These are phyloP conservation scores for Exutisphaerella laricina DNA, from an alignment of 2,329 filamentous ascomycete genomes.

Conservation along the genomic window DNA sequence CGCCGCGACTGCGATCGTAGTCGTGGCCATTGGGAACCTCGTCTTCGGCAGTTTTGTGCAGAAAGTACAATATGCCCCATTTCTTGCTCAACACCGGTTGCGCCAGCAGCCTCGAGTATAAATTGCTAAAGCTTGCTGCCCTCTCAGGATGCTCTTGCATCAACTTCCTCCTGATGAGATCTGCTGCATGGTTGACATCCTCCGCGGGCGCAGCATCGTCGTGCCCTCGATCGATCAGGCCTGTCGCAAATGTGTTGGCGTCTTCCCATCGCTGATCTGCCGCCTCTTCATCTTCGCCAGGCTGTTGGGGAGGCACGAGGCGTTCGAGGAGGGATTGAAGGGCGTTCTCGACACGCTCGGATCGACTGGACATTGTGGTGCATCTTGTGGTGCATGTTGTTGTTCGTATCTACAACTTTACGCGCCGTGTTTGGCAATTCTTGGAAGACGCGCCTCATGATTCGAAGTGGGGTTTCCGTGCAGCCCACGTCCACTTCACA, in stretches of 20 bases:
- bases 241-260: constrained; percentile 48
- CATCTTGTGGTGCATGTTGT: no score
- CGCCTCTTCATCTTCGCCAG: constrained; percentile 60
- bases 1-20: constrained; percentile 6
- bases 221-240: constrained; percentile 39
- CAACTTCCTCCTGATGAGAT: constrained; percentile 84
- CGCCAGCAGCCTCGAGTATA: constrained; percentile 84
- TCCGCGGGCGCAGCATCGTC: constrained; percentile 50
- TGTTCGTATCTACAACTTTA: no score
- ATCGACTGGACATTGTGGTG: no score
- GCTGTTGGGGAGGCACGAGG: constrained; percentile 58
- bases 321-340: constrained; percentile 73
- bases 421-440: no score
- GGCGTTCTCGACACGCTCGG: constrained; percentile 67
- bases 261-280: constrained; percentile 65
- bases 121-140: constrained; percentile 78
- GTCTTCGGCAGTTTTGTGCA: constrained; percentile 71
- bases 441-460: no score
- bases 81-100: constrained; percentile 91
- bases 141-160: constrained; percentile 66
- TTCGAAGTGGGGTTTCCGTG: no score
- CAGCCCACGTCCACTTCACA: no score
- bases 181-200: constrained; percentile 85
- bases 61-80: constrained; percentile 90
- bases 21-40: constrained; percentile 7